A percentile compares a stretch with the other conserved stretches of the same genome.
Conservation (phyloP, 768 basidiomycete species). For the Tulasnella sp. region DNA sequence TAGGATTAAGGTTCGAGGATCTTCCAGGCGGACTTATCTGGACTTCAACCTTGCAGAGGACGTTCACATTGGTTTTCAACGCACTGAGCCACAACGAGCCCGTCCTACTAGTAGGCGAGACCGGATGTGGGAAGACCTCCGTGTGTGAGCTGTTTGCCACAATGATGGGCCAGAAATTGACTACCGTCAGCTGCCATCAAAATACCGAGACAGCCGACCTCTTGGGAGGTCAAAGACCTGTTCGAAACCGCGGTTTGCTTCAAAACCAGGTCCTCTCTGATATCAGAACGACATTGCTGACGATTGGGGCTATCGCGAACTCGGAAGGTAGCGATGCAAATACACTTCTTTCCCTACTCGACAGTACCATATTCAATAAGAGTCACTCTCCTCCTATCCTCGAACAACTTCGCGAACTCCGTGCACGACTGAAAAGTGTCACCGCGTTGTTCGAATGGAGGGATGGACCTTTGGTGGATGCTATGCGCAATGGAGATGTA, state of each 20-base stretch:
- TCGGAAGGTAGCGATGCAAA: slow-evolving; percentile 17
- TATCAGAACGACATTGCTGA: slow-evolving; percentile 20
- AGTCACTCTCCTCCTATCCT: slow-evolving; percentile 18
- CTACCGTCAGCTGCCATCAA: slow-evolving; percentile 87
- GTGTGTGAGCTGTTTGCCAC: slow-evolving; percentile 83
- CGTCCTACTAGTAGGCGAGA: slow-evolving; percentile 89
- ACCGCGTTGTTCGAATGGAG: slow-evolving; percentile 92
- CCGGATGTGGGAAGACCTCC: slow-evolving; percentile 94
- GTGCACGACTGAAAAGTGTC: slow-evolving; percentile 35
- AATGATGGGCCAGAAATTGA: slow-evolving; percentile 43
- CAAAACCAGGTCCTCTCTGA: slow-evolving; percentile 35
- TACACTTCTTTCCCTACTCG: slow-evolving; percentile 12
- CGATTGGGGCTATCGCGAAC: neutral
- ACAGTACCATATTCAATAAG: slow-evolving; percentile 7
- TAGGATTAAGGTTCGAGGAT: slow-evolving; percentile 38
- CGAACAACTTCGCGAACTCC: slow-evolving; percentile 31
- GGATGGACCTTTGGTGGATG: slow-evolving; percentile 88
- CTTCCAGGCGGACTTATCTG: slow-evolving; percentile 54
- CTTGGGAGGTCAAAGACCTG: slow-evolving; percentile 82
- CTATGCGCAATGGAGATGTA: slow-evolving; percentile 74
- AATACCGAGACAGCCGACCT: slow-evolving; percentile 97
- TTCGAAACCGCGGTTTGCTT: slow-evolving; percentile 54
- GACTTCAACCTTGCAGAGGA: slow-evolving; percentile 85
- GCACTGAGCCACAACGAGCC: slow-evolving; percentile 87
- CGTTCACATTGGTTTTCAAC: slow-evolving; percentile 73